Base-by-base conservation (phyloP, 192 early-diverging fungal genomes). In the Mortierella antarctica region DNA sequence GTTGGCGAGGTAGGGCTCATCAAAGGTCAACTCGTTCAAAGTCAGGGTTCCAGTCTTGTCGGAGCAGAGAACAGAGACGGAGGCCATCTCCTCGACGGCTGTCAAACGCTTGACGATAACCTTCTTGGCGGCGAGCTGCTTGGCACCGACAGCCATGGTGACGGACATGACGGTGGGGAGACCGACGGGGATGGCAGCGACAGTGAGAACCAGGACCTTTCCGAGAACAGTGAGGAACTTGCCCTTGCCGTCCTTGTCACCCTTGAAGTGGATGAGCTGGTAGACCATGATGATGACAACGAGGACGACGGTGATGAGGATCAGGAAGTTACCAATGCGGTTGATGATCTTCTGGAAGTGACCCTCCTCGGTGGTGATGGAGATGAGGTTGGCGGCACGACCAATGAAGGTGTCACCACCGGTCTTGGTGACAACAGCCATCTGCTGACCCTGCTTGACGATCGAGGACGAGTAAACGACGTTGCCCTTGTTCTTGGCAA, bases 291-390 rank as follows among this genome's bases (percentile, higher is more conserved):
- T 91, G 70, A 97, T 91, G 45, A 91, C 57, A 40, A 94, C 91
- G 67, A 94, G 84, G 17, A 91, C 85, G 49, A 90, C 76, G 39
- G 92, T 95, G 71, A 96, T 92, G 70, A 92, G 83, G 51, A 98
- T 91, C 42, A 98, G 84, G 75, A 96, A 96, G 86, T 96, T 95
- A 40, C 96, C 96, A 68, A 98, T 96, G 67, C 87, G 83, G 80
- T 92, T 93, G 88, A 96, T 92, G 57, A 97, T 88, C 85, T 96
- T 98, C 79, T 98, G 96, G 86, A 98, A 98, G 84, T 98, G 96
- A 59, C 96, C 96, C 78, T 93, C 88, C 75, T 98, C 96, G 61
- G 89, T 89, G 60, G 95, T 96, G 63, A 94, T 93, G 17, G 94
- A 91, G 82, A 96, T 96, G 64, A 97, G 83, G 82, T 93, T 94